Evolutionary conservation across 108 stramenopile species (phyloP).

Genomic region (Chaetoceros muelleri): DNA sequence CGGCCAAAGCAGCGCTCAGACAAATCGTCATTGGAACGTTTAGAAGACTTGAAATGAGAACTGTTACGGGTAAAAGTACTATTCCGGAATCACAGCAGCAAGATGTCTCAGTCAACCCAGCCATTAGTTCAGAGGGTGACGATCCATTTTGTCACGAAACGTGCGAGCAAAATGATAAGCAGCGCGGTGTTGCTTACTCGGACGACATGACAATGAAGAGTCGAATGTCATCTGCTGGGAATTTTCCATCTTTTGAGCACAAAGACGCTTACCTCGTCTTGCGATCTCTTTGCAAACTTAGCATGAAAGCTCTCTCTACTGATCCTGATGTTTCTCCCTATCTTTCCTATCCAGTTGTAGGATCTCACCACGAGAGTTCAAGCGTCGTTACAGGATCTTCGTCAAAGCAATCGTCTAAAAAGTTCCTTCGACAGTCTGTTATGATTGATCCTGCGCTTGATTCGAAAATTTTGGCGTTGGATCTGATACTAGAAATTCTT

Average conservation of each 20-base stretch:
- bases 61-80: background rate
- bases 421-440: slow-evolving; percentile 18
- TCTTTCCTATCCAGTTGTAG: background rate
- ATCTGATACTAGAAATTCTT: slow-evolving; percentile 87
- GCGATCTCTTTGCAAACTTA: slow-evolving; percentile 90
- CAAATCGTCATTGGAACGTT: slow-evolving; percentile 90
- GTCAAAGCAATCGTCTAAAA: background rate
- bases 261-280: slow-evolving; percentile 93
- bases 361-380: background rate
- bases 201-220: background rate
- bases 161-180: background rate
- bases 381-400: background rate
- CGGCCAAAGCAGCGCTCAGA: slow-evolving; percentile 90
- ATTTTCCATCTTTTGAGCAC: slow-evolving; percentile 83
- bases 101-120: background rate
- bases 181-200: background rate
- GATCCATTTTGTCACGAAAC: background rate
- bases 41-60: slow-evolving; percentile 3
- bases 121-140: background rate
- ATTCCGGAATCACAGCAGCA: background rate
- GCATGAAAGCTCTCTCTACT: slow-evolving; percentile 42
- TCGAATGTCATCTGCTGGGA: slow-evolving; percentile 3
- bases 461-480: slow-evolving; percentile 87
- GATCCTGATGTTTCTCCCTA: background rate
- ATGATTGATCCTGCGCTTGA: slow-evolving; percentile 60